phyloP scores from a whole-genome alignment of 1,139 yeast species.

The Zhuliangozyma parablackwelliae region DNA sequence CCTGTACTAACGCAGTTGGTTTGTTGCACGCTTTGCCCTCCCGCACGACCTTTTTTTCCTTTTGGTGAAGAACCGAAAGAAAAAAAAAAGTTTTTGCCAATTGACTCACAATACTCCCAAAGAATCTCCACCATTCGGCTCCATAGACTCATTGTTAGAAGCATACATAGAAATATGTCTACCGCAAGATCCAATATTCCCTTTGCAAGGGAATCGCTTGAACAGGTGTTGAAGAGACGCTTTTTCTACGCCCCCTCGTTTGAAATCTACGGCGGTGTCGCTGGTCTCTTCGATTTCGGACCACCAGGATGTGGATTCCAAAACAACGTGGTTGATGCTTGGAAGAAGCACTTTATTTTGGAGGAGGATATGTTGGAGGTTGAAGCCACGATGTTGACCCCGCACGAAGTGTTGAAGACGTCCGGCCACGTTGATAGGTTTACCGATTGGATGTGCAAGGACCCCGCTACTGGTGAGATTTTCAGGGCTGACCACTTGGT shows the following conservation, averaged over 20 bases:
- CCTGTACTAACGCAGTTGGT: too few relatives aligned
- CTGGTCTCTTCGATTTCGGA: conserved; percentile 97
- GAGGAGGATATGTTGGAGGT: conserved; percentile 99
- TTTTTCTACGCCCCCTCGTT: conserved; percentile 97
- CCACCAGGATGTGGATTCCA: conserved; percentile 99
- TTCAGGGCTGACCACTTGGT: conserved; percentile 98
- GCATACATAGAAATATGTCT: conserved; percentile 19
- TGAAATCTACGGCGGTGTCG: conserved; percentile 96
- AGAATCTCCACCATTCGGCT: too few relatives aligned
- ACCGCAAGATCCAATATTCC: conserved; percentile 29
- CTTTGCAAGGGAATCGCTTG: conserved; percentile 82
- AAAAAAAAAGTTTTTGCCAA: too few relatives aligned
- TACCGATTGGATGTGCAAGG: conserved; percentile 99
- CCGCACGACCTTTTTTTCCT: too few relatives aligned
- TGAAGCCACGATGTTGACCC: conserved; percentile 96
- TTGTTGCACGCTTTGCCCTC: too few relatives aligned
- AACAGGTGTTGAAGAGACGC: conserved; percentile 87
- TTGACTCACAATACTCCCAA: too few relatives aligned
- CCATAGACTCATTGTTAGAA: too few relatives aligned
- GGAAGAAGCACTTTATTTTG: conserved; percentile 96
- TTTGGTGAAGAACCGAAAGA: too few relatives aligned
- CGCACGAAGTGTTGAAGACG: conserved; percentile 94
- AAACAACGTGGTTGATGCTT: conserved; percentile 87
- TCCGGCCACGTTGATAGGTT: conserved; percentile 99
- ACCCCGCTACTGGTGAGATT: conserved; percentile 92